phyloP scores from a whole-genome alignment of 2,329 filamentous ascomycete genomes.

The Acephala macrosclerotiorum region DNA sequence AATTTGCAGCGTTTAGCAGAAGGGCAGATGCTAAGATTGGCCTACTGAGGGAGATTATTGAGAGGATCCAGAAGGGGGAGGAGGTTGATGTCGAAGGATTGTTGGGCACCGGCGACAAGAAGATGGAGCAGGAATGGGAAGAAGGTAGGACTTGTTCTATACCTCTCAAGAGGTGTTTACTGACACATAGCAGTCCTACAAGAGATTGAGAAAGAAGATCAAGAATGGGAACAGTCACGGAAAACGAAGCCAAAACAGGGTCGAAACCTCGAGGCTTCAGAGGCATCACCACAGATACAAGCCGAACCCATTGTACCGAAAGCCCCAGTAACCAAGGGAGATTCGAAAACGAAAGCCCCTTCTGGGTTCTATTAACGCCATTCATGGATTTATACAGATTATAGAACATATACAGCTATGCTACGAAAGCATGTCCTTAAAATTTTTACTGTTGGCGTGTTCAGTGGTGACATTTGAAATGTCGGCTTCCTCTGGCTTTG shows the following conservation, averaged over 20 bases:
- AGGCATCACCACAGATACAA: slow-evolving; percentile 20
- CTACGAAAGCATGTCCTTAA: slow-evolving; percentile 68
- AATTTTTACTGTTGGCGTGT: slow-evolving; percentile 47
- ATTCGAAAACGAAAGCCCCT: slow-evolving; percentile 38
- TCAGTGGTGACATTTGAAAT: slow-evolving; percentile 38
- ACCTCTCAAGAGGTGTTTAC: slow-evolving; percentile 5
- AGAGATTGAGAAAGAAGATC: slow-evolving; percentile 71
- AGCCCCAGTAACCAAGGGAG: slow-evolving; percentile 16
- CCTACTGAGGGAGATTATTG: slow-evolving; percentile 77
- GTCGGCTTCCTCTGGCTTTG: slow-evolving; percentile 39
- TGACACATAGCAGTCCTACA: slow-evolving; percentile 59
- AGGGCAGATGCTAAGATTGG: slow-evolving; percentile 82
- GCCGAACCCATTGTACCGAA: slow-evolving; percentile 3
- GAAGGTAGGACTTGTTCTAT: slow-evolving; percentile 63
- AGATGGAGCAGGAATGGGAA: slow-evolving; percentile 86
- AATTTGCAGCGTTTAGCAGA: slow-evolving; percentile 75
- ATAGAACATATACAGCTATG: slow-evolving; percentile 33
- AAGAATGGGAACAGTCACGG: slow-evolving; percentile 47
- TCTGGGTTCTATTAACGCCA: slow-evolving; percentile 42
- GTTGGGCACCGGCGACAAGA: slow-evolving; percentile 79
- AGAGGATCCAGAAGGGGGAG: slow-evolving; percentile 73
- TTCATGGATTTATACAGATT: slow-evolving; percentile 31
- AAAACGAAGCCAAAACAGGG: slow-evolving; percentile 35
- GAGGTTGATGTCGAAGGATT: slow-evolving; percentile 85
- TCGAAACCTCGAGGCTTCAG: slow-evolving; percentile 21